These are phyloP conservation scores for Rasamsonia emersonii DNA, from an alignment of 2,329 filamentous ascomycete genomes.

Conservation along the genomic window DNA sequence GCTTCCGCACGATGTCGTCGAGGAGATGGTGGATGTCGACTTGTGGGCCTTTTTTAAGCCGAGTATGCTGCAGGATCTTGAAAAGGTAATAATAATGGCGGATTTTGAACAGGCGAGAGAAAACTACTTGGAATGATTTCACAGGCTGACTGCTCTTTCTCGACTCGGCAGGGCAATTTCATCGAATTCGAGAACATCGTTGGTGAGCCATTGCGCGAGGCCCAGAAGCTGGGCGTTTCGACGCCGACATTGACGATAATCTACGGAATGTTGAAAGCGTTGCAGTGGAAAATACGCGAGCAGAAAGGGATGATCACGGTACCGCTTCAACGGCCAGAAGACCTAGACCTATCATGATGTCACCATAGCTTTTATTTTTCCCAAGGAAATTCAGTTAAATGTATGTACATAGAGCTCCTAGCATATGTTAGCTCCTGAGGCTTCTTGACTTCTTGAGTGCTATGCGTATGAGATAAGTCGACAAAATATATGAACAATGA, in stretches of 20 bases:
- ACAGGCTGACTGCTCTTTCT: background rate
- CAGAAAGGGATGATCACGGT: constrained; percentile 6
- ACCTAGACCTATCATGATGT: constrained; percentile 3
- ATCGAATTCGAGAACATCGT: constrained; percentile 48
- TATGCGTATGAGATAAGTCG: too few relatives aligned
- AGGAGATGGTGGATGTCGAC: constrained; percentile 41
- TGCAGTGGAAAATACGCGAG: constrained; percentile 5
- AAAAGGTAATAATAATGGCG: constrained; percentile 28
- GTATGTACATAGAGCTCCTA: too few relatives aligned
- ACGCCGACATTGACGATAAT: constrained; percentile 19
- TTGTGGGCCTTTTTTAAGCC: constrained; percentile 43
- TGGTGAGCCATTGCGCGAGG: constrained; percentile 46
- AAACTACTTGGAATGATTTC: background rate
- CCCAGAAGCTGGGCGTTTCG: constrained; percentile 34
- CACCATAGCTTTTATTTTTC: too few relatives aligned
- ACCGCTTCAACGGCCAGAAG: constrained; percentile 4
- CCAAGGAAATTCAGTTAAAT: too few relatives aligned
- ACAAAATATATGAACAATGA: too few relatives aligned
- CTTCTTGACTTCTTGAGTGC: too few relatives aligned
- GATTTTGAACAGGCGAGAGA: background rate
- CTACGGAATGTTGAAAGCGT: constrained; percentile 7
- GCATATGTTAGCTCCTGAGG: too few relatives aligned
- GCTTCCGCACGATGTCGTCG: constrained; percentile 36
- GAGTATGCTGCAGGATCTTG: constrained; percentile 47
- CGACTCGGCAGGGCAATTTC: constrained; percentile 38